phyloP scores from a whole-genome alignment of 371 early-diverging fungal species.

The Lichtheimia corymbifera region DNA sequence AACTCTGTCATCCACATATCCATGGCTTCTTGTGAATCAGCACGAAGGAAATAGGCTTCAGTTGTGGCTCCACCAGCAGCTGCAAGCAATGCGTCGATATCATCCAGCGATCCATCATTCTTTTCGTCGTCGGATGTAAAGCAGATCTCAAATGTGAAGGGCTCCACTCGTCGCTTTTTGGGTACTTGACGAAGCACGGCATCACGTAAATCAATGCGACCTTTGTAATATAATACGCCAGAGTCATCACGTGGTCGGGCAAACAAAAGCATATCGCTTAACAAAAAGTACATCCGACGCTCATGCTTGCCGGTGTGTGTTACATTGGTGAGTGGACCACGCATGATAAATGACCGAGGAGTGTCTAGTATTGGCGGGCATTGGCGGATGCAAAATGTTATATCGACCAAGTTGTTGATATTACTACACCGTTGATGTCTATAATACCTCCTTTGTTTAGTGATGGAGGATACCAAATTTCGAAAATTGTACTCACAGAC shows the following conservation, averaged over 20 bases:
- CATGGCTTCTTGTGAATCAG: conserved; percentile 15
- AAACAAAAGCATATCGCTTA: conserved; percentile 18
- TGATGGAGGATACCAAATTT: neutral
- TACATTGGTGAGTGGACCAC: conserved; percentile 15
- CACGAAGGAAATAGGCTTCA: conserved; percentile 12
- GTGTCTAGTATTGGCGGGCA: conserved; percentile 19
- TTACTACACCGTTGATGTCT: conserved; percentile 18
- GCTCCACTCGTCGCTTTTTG: conserved; percentile 7
- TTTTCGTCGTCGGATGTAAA: conserved; percentile 14
- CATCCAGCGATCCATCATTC: conserved; percentile 15
- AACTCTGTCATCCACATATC: conserved; percentile 16
- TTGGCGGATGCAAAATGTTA: conserved; percentile 14
- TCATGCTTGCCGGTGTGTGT: conserved; percentile 6
- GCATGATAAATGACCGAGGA: conserved; percentile 20
- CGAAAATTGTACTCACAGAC: neutral
- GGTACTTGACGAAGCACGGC: conserved; percentile 14
- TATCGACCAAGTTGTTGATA: conserved; percentile 14
- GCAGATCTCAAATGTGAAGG: conserved; percentile 13
- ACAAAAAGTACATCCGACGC: conserved; percentile 18
- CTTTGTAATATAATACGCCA: conserved; percentile 15
- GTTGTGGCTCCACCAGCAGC: conserved; percentile 21
- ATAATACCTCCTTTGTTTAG: neutral
- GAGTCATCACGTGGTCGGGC: conserved; percentile 18
- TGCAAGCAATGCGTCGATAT: conserved; percentile 17
- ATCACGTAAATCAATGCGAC: conserved; percentile 15